Base-by-base conservation (phyloP, 805 yeast genomes). In the Candida incommunis region DNA sequence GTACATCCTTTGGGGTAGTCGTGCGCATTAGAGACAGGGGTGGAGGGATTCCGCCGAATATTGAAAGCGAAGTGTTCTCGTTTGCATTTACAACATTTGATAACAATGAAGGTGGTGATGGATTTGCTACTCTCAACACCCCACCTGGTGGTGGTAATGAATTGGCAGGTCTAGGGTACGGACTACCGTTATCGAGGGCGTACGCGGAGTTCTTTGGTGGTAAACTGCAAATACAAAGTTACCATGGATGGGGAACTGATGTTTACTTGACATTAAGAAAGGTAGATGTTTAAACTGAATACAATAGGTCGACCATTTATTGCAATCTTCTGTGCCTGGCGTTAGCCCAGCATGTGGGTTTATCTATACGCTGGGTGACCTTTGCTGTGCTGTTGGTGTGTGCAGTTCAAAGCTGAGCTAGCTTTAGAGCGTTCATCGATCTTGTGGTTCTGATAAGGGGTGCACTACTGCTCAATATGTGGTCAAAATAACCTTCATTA, bases 111-210 rank as follows among this genome's bases (percentile, higher is more conserved):
- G 78, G 76, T 3, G 82, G 64, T 54, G 69, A 68, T 51, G 52
- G 69, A 60, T 47, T 59, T n/a, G 77, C 83, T 0, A 62, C 78
- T 46, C 81, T 82, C 54, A 74, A 74, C 23, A 78, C 82, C 26
- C 88, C 87, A 0, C 88, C 87, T 1, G 70, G 72, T 22, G 80
- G 80, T 1, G 81, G 83, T 1, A 68, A 70, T 41, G 70, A 71
- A 21, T 74, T 90, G 27, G 95, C 96, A 0, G 98, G 98, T 0
- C 82, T 92, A 83, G 97, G 97, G 0, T 90, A 86, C 58, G 98
- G 98, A 0, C 63, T 90, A 45, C 97, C 97, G 4, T 66, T 90
- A 50, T 82, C 88, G 48, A 67, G 76, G 53, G 81, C 85, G 0
- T 82, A 82, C 54, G 76, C 81, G 24, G 82, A 78, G 55, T 70